These are phyloP conservation scores for Musa balbisiana DNA, from an alignment of 202 grass and related monocot genomes.

Conservation along the genomic window DNA sequence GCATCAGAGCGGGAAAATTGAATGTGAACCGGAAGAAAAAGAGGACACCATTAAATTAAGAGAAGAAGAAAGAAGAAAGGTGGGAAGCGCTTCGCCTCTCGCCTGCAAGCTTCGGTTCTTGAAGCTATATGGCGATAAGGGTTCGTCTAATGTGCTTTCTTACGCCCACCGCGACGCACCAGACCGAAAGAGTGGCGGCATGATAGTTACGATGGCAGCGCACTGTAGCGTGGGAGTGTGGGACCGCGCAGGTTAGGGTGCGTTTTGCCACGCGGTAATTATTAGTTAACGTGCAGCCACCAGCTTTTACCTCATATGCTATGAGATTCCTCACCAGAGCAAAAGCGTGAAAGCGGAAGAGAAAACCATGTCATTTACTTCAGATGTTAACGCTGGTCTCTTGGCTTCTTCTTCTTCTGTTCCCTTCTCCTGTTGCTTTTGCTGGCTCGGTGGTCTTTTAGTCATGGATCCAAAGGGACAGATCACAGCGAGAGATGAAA, in stretches of 20 bases:
- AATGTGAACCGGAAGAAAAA: background rate
- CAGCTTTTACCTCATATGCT: too few species aligned
- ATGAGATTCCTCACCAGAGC: too few species aligned
- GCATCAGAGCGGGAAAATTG: background rate
- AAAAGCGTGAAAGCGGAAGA: too few species aligned
- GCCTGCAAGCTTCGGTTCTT: background rate
- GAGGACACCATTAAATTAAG: background rate
- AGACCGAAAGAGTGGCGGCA: background rate
- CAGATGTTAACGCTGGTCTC: too few species aligned
- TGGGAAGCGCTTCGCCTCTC: background rate
- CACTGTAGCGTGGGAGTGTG: background rate
- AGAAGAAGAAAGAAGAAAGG: background rate
- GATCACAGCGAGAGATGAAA: too few species aligned
- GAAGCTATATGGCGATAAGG: too few species aligned
- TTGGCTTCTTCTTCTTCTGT: too few species aligned
- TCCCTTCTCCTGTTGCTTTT: too few species aligned
- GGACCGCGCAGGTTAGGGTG: conserved; percentile 6
- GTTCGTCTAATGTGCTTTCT: background rate
- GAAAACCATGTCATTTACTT: too few species aligned
- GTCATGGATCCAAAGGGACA: too few species aligned
- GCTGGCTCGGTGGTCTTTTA: too few species aligned
- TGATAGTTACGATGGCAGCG: background rate
- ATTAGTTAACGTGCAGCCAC: conserved; percentile 4
- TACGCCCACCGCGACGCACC: conserved; percentile 3
- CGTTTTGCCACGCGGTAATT: background rate